Evolutionary conservation across 2,329 filamentous ascomycete species (phyloP).

Genomic region (Claviceps fusiformis): DNA sequence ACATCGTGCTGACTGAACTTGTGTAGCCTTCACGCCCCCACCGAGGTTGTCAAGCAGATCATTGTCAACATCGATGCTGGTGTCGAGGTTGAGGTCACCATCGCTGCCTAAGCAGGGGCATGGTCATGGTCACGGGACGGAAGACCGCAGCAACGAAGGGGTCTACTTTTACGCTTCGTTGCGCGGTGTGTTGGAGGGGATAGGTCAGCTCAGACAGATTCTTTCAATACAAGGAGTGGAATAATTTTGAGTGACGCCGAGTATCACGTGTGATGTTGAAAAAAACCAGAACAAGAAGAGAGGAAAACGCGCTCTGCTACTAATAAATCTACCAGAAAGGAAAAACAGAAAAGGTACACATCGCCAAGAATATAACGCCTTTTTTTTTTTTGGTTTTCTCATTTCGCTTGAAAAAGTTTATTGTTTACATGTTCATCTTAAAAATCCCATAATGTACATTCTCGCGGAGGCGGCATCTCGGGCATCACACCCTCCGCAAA

Average conservation of each 20-base stretch:
- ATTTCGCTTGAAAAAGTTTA: too few relatives aligned
- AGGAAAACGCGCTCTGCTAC: too few relatives aligned
- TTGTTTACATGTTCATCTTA: constrained; percentile 21
- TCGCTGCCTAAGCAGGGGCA: constrained; percentile 52
- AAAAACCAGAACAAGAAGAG: too few relatives aligned
- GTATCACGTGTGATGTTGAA: too few relatives aligned
- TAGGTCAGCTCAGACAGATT: constrained; percentile 1
- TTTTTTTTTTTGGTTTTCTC: too few relatives aligned
- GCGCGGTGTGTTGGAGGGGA: not conserved
- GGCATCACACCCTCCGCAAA: constrained; percentile 66
- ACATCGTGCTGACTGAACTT: not conserved
- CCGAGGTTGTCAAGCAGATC: constrained; percentile 94
- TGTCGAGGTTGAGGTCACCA: constrained; percentile 88
- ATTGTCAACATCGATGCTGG: constrained; percentile 92
- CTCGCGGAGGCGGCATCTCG: constrained; percentile 60
- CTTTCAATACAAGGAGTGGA: constrained; percentile 1
- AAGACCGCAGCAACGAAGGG: not conserved
- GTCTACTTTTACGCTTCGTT: not conserved
- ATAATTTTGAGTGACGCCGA: too few relatives aligned
- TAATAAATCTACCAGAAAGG: too few relatives aligned
- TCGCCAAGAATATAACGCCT: too few relatives aligned
- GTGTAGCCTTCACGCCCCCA: constrained; percentile 75
- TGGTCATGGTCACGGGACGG: not conserved
- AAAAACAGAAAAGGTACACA: too few relatives aligned
- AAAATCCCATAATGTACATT: constrained; percentile 64